Base-by-base conservation (phyloP, 805 yeast genomes). In the Cyberlindnera maritima region DNA sequence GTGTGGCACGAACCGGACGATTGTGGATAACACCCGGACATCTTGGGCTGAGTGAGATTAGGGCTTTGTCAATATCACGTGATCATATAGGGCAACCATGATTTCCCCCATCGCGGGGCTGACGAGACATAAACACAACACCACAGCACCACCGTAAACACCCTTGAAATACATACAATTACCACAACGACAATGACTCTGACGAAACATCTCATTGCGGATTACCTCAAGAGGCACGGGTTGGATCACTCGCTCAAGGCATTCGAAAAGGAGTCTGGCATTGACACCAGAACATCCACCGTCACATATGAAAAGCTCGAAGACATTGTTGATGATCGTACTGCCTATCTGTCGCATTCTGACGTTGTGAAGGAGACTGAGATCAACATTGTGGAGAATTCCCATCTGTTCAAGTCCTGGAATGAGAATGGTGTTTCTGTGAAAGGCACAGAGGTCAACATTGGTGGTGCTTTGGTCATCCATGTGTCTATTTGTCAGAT, bases 211-310 rank as follows among this genome's bases (percentile, higher is more conserved):
- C 61, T 83, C 28, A 69, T 85, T 12, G 89, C 87, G 0, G 79
- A 80, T 26, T 85, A 77, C 53, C 69, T 85, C n/a, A 61, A 70
- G 25, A 65, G 71, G n/a, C 70, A 79, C 25, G 77, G 79, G 1
- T 73, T 71, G 39, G 50, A 46, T 1, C 66, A 65, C 0, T 77
- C 91, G 0, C 62, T 83, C 13, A 58, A 62, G n/a, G 56, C 67
- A 2, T 77, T 83, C 40, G 76, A 80, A 25, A 49, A 46, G 19
- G 36, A 42, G 43, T 23, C 46, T 29, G 45, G 41, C 7, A 29
- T 42, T 10, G 21, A 35, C 6, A 41, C 34, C n/a, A 37, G n/a
- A 18, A 23, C 39, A 10, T n/a, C 50, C 4, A 38, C 36, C 5
- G 41, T 52, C 4, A 32, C 45, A 2, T 56, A 56, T 39, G 79